phyloP scores from a whole-genome alignment of 495 filamentous ascomycete genomes.

The Penicillium macrosclerotiorum region DNA sequence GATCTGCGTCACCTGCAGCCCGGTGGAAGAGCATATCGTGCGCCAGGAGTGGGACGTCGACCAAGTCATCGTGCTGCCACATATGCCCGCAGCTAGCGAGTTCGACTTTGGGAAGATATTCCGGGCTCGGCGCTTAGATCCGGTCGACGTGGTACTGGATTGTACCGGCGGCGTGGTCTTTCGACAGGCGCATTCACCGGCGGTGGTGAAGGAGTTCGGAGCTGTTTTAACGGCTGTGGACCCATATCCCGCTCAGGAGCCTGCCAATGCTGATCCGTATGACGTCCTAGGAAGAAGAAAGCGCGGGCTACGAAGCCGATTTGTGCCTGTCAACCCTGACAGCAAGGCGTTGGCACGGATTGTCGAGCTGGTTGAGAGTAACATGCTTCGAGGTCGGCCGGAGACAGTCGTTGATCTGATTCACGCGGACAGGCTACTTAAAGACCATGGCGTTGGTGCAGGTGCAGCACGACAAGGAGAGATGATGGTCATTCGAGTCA shows the following conservation, averaged over 20 bases:
- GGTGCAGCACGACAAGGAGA: constrained; percentile 25
- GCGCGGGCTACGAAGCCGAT: constrained; percentile 30
- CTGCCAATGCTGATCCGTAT: constrained; percentile 7
- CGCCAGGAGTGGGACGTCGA: constrained; percentile 30
- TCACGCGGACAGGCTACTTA: constrained; percentile 28
- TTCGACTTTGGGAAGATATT: constrained; percentile 34
- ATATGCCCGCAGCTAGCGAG: constrained; percentile 18
- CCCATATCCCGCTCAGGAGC: constrained; percentile 19
- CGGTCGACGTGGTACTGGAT: constrained; percentile 43
- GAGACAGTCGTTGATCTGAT: constrained; percentile 33
- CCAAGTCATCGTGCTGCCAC: constrained; percentile 28
- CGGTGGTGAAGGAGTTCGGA: constrained; percentile 35
- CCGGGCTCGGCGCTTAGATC: constrained; percentile 27
- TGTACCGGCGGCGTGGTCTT: constrained; percentile 35
- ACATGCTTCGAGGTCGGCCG: constrained; percentile 29
- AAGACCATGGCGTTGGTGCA: constrained; percentile 26
- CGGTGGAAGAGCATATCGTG: constrained; percentile 26
- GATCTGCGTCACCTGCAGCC: constrained; percentile 40
- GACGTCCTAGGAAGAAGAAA: constrained; percentile 19
- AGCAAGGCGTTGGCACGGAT: constrained; percentile 27
- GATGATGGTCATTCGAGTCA: constrained; percentile 38
- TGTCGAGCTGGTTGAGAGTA: constrained; percentile 33
- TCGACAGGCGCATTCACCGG: constrained; percentile 29
- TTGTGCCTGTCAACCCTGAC: constrained; percentile 42
- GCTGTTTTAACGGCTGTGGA: constrained; percentile 39